Evolutionary conservation across 2,329 filamentous ascomycete genomes (phyloP).

Genomic region (Apiospora saccharicola): DNA sequence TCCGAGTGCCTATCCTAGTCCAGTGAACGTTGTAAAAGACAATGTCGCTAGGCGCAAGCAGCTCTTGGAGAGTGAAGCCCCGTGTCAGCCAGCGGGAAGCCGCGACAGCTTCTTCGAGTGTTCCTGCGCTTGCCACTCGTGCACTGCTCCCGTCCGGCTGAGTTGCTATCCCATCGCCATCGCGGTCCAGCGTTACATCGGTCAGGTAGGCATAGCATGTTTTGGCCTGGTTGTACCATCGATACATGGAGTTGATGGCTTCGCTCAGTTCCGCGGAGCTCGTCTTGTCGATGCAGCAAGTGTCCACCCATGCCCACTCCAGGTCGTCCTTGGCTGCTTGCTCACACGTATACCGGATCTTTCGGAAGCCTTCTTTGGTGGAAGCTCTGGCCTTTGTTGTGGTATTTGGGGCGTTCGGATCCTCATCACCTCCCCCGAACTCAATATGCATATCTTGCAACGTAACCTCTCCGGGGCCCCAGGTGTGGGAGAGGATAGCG

Average conservation of each 20-base stretch:
- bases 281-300: conserved; percentile 22
- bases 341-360: neutral
- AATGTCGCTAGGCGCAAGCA: neutral
- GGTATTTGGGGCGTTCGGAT: no score
- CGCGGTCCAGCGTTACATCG: conserved; percentile 19
- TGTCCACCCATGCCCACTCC: neutral
- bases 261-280: conserved; percentile 14
- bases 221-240: neutral
- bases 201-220: neutral
- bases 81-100: neutral
- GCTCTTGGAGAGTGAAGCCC: conserved; percentile 24
- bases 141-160: rapidly evolving
- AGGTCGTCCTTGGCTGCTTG: neutral
- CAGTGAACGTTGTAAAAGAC: neutral
- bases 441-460: neutral
- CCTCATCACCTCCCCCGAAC: neutral
- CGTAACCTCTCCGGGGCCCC: neutral
- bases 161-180: no score
- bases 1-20: neutral
- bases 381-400: neutral
- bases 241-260: conserved; percentile 22
- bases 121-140: rapidly evolving
- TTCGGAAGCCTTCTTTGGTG: neutral
- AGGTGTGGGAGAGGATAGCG: conserved; percentile 21
- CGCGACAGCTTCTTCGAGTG: neutral